phyloP scores from a whole-genome alignment of 768 basidiomycete species.

The Russula earlei region DNA sequence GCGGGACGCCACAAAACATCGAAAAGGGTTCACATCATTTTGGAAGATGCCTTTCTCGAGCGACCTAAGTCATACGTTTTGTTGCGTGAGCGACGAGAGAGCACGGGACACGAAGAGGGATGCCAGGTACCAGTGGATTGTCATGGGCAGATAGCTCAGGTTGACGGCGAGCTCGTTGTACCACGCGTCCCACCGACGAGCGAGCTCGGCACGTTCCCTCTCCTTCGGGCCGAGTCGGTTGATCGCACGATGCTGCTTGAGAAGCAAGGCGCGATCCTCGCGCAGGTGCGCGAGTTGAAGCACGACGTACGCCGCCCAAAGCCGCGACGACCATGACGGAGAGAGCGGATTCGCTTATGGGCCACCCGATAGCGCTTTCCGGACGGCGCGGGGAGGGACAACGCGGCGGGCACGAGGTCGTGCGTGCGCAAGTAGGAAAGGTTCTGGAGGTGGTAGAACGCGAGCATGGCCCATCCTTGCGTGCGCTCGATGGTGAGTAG shows the following conservation, averaged over 20 bases:
- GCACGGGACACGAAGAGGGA: not conserved
- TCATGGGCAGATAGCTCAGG: slow-evolving; percentile 68
- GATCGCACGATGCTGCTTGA: slow-evolving; percentile 43
- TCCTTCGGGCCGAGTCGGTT: slow-evolving; percentile 20
- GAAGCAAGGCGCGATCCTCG: slow-evolving; percentile 56
- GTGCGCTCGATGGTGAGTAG: slow-evolving; percentile 71
- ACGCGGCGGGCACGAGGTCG: slow-evolving; percentile 46
- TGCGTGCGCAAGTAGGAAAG: slow-evolving; percentile 57
- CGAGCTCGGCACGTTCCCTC: slow-evolving; percentile 46
- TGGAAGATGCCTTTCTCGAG: slow-evolving; percentile 18
- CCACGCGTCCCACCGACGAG: slow-evolving; percentile 53
- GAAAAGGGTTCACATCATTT: slow-evolving; percentile 8
- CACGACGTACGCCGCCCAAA: slow-evolving; percentile 71
- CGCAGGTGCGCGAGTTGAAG: slow-evolving; percentile 67
- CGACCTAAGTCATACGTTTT: slow-evolving; percentile 3
- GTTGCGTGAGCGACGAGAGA: not conserved
- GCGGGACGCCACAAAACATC: not conserved
- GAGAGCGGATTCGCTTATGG: slow-evolving; percentile 40
- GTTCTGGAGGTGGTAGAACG: slow-evolving; percentile 74
- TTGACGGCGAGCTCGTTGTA: slow-evolving; percentile 68
- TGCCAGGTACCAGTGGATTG: slow-evolving; percentile 65
- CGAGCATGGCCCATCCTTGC: slow-evolving; percentile 71
- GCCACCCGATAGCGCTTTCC: slow-evolving; percentile 28
- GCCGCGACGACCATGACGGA: slow-evolving; percentile 67
- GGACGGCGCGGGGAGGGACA: slow-evolving; percentile 33